Conservation (phyloP, 2,329 filamentous ascomycete genomes). For the Colletotrichum lindemuthianum region DNA sequence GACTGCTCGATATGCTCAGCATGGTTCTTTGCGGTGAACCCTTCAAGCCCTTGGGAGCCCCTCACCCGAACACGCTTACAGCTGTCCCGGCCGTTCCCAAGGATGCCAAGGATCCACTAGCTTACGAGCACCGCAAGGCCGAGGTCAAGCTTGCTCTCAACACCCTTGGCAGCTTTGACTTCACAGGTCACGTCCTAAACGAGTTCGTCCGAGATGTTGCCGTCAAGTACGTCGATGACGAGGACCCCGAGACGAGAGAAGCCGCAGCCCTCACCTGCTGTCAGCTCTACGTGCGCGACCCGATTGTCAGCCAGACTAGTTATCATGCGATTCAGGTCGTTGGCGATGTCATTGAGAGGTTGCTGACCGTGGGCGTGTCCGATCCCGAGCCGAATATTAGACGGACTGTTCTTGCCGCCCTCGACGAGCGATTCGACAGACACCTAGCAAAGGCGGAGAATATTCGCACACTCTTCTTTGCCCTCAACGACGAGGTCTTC, state of each 20-base stretch:
- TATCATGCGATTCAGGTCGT: constrained; percentile 97
- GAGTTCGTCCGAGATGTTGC: constrained; percentile 99
- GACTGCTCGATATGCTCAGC: constrained; percentile 93
- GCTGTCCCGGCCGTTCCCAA: constrained; percentile 86
- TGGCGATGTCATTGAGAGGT: constrained; percentile 95
- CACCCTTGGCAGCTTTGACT: constrained; percentile 98
- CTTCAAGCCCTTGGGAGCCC: constrained; percentile 92
- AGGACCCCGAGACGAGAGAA: constrained; percentile 91
- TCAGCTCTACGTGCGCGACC: constrained; percentile 95
- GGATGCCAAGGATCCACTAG: constrained; percentile 84
- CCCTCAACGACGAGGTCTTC: constrained; percentile 94
- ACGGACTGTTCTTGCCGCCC: constrained; percentile 84
- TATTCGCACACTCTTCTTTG: constrained; percentile 93
- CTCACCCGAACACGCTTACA: constrained; percentile 81
- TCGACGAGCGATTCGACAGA: constrained; percentile 93
- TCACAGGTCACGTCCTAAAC: constrained; percentile 90
- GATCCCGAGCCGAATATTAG: constrained; percentile 91
- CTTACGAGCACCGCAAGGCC: constrained; percentile 81
- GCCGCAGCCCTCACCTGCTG: constrained; percentile 97
- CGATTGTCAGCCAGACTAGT: constrained; percentile 97
- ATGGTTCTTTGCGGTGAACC: constrained; percentile 91
- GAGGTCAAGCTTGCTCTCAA: constrained; percentile 94
- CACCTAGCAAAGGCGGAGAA: constrained; percentile 98
- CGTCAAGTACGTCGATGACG: constrained; percentile 97
- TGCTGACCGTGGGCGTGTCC: constrained; percentile 93